phyloP scores from a whole-genome alignment of 2,329 filamentous ascomycete genomes.

The Talaromyces albobiverticillius region DNA sequence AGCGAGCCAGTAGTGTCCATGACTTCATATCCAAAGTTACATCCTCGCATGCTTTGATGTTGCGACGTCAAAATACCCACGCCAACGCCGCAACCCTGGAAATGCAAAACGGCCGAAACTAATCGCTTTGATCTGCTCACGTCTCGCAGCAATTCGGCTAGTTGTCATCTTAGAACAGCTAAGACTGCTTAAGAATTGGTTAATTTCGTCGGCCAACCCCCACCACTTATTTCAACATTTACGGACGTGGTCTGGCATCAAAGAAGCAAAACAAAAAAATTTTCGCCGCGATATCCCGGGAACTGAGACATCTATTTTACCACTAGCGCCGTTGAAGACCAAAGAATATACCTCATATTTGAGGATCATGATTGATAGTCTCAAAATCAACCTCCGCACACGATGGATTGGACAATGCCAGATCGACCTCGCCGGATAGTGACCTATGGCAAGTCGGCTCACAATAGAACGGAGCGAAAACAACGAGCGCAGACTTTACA shows the following conservation, averaged over 20 bases:
- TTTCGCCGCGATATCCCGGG: background rate
- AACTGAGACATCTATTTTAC: background rate
- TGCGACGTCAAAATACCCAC: background rate
- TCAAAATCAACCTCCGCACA: background rate
- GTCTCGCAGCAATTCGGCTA: background rate
- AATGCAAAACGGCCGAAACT: background rate
- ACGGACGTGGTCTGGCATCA: background rate
- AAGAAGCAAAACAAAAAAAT: background rate
- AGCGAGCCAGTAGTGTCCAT: background rate
- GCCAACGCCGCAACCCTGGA: background rate
- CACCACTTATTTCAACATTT: background rate
- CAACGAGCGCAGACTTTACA: background rate
- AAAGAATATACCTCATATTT: background rate
- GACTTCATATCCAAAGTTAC: constrained; percentile 5
- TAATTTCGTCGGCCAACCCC: background rate
- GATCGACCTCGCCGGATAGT: constrained; percentile 29
- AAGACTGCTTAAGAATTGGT: background rate
- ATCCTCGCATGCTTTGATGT: constrained; percentile 1
- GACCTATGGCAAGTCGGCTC: constrained; percentile 36
- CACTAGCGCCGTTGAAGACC: background rate
- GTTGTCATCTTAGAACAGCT: background rate
- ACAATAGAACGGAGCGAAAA: background rate
- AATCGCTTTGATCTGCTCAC: background rate
- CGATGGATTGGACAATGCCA: constrained; percentile 16
- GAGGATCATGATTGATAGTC: background rate